These are phyloP conservation scores for Auxenochlorella protothecoides DNA, from an alignment of 139 green algal genomes.

Conservation along the genomic window DNA sequence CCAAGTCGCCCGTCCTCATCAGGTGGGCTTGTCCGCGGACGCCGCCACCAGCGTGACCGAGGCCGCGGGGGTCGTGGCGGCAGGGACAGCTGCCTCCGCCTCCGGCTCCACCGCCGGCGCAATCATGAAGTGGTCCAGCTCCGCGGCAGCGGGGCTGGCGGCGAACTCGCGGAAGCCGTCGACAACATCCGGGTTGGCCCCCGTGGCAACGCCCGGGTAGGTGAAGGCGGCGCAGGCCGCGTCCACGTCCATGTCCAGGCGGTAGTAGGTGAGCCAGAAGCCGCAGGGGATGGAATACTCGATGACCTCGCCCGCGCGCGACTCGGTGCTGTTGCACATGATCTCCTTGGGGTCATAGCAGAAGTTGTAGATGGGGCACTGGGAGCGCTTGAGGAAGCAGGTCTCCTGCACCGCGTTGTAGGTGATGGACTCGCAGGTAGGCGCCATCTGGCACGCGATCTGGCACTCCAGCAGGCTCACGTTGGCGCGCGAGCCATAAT, in stretches of 20 bases:
- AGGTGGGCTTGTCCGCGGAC: no score
- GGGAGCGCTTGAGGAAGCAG: constrained; percentile 33
- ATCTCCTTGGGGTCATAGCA: constrained; percentile 9
- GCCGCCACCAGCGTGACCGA: no score
- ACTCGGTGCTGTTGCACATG: constrained; percentile 15
- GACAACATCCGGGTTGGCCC: no score
- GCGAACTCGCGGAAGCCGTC: no score
- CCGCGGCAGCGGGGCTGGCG: no score
- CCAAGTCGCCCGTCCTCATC: no score
- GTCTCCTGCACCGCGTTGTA: constrained; percentile 27
- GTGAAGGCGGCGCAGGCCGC: background rate
- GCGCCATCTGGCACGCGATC: constrained; percentile 6
- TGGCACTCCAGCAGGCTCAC: constrained; percentile 20
- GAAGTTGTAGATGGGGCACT: constrained; percentile 17
- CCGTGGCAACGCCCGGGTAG: no score
- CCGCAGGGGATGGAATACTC: constrained; percentile 15
- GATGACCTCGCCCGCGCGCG: constrained; percentile 5
- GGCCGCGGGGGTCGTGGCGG: no score
- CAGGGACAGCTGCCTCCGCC: no score
- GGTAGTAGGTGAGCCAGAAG: constrained; percentile 36
- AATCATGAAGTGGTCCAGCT: no score
- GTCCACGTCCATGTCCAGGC: constrained; percentile 19
- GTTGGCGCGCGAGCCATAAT: constrained; percentile 20
- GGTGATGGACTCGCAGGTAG: constrained; percentile 21
- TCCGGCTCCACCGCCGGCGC: no score